Evolutionary conservation across 1,284 basidiomycete species (phyloP), one percentile per base, ranked within the genome.

Genomic region (Moniliella sp.): DNA sequence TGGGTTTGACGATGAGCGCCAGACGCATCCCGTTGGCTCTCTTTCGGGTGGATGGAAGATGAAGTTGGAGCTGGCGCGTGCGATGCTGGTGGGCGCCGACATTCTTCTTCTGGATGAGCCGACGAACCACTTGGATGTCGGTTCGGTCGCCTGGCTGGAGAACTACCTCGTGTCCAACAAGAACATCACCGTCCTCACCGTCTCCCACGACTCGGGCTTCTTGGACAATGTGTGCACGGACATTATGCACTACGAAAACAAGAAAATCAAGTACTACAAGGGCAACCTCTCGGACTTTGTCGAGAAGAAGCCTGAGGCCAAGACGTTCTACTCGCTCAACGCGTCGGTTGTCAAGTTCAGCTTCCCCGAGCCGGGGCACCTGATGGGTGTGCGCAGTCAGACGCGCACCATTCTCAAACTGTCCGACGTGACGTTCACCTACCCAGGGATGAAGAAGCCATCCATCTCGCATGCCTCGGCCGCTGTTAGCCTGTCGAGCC

Each of bases 11-110:
- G 78, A 81, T 42, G 71, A 69, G 37, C 71, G 83, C 42, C 86
- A 94, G 64, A 63, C 69, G 25, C 78, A 88, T 55, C 66, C 73
- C 27, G 86, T 94, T 39, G 79, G 78, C 30, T 78, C 81, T 33
- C 67, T 94, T 38, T 93, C 84, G 13, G 91, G 91, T 62, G 88
- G 91, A 32, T 97, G 88, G 88, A 97, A 97, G 69, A 97, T 97
- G 88, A 82, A 83, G 56, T 53, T 69, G 61, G 67, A 72, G 83
- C 42, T 88, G 78, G 66, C 71, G 78, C 40, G 45, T 21, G 46
- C 50, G 15, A 48, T 48, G 47, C 39, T 48, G 27, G 44, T 48
- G 14, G 46, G 46, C 18, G 91, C 86, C 23, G 84, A 93, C 64
- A 72, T 93, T 33, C 69, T 93, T 29, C 69, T 94, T 34, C 73